phyloP scores from a whole-genome alignment of 805 yeast species.

The Debaryomyces prosopidis region DNA sequence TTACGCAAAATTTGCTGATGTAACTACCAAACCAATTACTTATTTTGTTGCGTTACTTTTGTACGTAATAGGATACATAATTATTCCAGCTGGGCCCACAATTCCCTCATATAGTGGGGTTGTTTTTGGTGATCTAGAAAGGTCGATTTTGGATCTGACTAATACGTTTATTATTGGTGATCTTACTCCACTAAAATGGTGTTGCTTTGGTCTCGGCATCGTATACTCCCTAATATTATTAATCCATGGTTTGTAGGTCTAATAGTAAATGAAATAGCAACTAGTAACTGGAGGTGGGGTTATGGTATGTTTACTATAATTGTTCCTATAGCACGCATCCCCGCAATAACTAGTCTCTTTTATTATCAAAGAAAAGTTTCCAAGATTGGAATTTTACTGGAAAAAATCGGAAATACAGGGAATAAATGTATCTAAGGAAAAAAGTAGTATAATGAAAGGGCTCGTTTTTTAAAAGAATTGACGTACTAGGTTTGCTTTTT shows the following conservation, averaged over 20 bases:
- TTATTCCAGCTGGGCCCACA: constrained; percentile 18
- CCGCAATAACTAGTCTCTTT: constrained; percentile 31
- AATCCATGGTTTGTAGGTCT: constrained; percentile 46
- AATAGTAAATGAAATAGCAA: constrained; percentile 30
- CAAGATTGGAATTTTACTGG: constrained; percentile 5
- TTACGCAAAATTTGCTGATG: constrained; percentile 23
- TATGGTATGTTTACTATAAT: constrained; percentile 51
- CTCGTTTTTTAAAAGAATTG: constrained; percentile 31
- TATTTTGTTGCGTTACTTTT: constrained; percentile 16
- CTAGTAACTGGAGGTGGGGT: constrained; percentile 53
- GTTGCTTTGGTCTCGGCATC: constrained; percentile 18
- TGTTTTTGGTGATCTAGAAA: constrained; percentile 18
- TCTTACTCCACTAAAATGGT: constrained; percentile 25
- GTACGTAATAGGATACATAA: constrained; percentile 20
- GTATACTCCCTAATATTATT: constrained; percentile 37
- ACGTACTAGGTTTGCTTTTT: constrained; percentile 37
- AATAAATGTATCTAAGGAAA: no score
- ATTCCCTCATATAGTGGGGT: constrained; percentile 25
- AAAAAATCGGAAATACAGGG: not conserved
- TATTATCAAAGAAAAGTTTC: constrained; percentile 31
- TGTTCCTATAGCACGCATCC: constrained; percentile 39
- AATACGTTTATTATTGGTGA: constrained; percentile 22
- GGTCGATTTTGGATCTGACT: constrained; percentile 17
- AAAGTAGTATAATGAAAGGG: not conserved
- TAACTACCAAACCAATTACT: constrained; percentile 20